These are phyloP conservation scores for Pestalotiopsis sp. DNA, from an alignment of 2,329 filamentous ascomycete species.

Conservation along the genomic window DNA sequence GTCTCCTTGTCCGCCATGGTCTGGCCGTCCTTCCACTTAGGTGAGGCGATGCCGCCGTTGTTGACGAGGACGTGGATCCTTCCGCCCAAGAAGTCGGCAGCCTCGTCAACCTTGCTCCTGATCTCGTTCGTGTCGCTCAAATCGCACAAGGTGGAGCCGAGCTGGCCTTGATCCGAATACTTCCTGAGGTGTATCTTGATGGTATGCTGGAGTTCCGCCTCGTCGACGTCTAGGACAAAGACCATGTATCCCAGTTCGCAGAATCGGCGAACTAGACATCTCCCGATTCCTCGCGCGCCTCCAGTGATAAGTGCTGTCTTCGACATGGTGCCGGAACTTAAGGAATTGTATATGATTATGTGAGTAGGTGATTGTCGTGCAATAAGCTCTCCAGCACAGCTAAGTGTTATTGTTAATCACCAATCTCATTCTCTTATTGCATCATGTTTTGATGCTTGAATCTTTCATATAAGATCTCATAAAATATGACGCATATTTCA, in stretches of 20 bases:
- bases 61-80: conserved; percentile 42
- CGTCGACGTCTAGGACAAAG: conserved; percentile 46
- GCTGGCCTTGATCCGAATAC: conserved; percentile 25
- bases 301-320: conserved; percentile 26
- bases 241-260: conserved; percentile 43
- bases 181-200: conserved; percentile 31
- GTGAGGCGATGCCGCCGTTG: conserved; percentile 37
- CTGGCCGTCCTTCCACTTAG: conserved; percentile 44
- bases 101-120: conserved; percentile 34
- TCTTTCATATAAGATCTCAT: neutral
- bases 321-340: conserved; percentile 1
- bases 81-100: conserved; percentile 37
- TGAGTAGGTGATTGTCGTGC: no score
- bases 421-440: no score
- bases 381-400: no score
- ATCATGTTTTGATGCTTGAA: neutral
- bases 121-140: conserved; percentile 40
- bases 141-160: conserved; percentile 42
- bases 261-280: conserved; percentile 45
- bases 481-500: neutral
- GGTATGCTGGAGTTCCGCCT: conserved; percentile 39
- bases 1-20: conserved; percentile 47
- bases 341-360: no score
- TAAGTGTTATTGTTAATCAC: no score
- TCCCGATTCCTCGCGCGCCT: conserved; percentile 47